Evolutionary conservation across 345 rosid genomes (phyloP).

Genomic region (Salix dunnii): DNA sequence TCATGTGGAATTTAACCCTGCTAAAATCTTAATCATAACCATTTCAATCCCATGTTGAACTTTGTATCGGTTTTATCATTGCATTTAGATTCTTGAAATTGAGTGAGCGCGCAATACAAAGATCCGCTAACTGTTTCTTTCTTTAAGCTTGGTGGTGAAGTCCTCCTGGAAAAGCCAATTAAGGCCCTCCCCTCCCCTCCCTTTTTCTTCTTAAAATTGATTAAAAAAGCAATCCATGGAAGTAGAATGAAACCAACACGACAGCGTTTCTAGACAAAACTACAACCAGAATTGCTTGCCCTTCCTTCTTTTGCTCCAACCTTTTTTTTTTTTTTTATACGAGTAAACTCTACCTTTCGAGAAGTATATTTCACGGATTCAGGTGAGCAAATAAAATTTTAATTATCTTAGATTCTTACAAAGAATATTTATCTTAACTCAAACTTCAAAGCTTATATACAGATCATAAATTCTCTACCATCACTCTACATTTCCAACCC

Average conservation of each 20-base stretch:
- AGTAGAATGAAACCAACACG: not conserved
- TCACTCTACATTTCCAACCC: not conserved
- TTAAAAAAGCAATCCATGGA: not conserved
- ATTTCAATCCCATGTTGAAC: conserved; percentile 13
- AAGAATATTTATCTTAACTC: rapidly evolving
- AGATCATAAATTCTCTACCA: rapidly evolving
- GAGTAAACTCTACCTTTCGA: too few species aligned
- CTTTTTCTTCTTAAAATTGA: too few species aligned
- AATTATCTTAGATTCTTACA: rapidly evolving
- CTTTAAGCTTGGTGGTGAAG: not conserved
- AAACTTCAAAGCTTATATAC: rapidly evolving
- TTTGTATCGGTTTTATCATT: conserved; percentile 23
- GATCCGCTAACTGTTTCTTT: too few species aligned
- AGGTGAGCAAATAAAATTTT: too few species aligned
- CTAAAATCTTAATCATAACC: not conserved
- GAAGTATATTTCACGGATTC: rapidly evolving
- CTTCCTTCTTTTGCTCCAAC: not conserved
- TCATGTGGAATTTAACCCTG: conserved; percentile 3
- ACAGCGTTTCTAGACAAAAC: conserved; percentile 12
- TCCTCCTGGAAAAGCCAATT: not conserved
- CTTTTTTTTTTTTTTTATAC: too few species aligned
- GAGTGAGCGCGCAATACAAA: conserved; percentile 1
- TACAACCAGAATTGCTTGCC: not conserved
- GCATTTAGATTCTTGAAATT: conserved; percentile 23
- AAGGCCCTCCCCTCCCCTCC: not conserved